Evolutionary conservation across 441 rosid species (phyloP), one percentile per base, ranked within the genome.

Genomic region (Metrosideros polymorpha): DNA sequence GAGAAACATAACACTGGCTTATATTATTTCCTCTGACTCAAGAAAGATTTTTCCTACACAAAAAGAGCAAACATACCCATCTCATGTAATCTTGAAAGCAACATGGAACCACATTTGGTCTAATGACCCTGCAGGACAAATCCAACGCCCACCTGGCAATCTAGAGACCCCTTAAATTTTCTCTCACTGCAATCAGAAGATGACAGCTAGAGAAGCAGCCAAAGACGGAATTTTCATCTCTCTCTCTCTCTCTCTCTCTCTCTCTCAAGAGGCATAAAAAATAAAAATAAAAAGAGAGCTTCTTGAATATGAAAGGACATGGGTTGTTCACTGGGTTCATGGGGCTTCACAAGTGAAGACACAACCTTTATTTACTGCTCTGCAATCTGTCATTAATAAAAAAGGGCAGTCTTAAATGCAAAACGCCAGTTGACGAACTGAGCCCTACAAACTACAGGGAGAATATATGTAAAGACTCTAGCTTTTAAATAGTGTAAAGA

Each of bases 191-290:
- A 85, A 90, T 84, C 87, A 91, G 88, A 90, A 92, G 87, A 87
- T 82, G 95, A 94, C 97, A 92, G 96, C 92, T 90, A 85, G 55
- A 91, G 92, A 93, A 92, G 90, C 86, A 91, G 93, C 90, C 90
- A 90, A 91, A 75, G 90, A 89, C 88, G 87, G 88, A 82, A 89
- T 32, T 66, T 35, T 24, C 83, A 32, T 30, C 39, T 85, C 12
- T 29, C 45, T 30, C 75, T 29, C 22, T n/a, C 22, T n/a, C 27
- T 47, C 17, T 30, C n/a, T 84, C 7, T n/a, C 43, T 49, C 42
- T 47, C 24, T 39, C 17, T 42, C 15, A 25, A 30, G 52, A 32
- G n/a, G 79, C 47, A 71, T 71, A n/a, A 71, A 71, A 71, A 71
- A 71, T 47, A 24, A 71, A 56, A 84, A 15, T 84, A 89, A 86